Conservation (phyloP, 768 basidiomycete genomes). For the Termitomyces sp. region DNA sequence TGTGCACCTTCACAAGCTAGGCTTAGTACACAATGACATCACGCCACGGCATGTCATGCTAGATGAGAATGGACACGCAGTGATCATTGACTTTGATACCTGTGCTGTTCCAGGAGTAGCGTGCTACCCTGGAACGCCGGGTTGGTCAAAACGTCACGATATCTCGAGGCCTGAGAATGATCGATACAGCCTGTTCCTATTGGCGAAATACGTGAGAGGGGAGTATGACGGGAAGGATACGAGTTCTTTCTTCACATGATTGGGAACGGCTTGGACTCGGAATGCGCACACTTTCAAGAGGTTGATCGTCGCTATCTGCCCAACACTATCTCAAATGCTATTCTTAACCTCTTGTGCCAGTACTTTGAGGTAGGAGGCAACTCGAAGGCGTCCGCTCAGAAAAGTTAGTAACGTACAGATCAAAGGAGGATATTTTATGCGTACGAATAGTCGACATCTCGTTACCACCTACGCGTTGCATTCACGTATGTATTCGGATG, state of each 20-base stretch:
- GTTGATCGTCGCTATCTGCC: background rate
- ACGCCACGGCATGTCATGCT: constrained; percentile 10
- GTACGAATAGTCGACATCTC: background rate
- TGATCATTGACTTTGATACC: constrained; percentile 10
- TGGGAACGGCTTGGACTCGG: background rate
- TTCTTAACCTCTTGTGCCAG: background rate
- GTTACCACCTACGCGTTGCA: background rate
- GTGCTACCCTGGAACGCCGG: constrained; percentile 12
- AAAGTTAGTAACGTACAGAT: background rate
- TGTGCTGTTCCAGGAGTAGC: constrained; percentile 7
- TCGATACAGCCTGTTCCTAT: constrained; percentile 8
- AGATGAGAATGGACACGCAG: constrained; percentile 7
- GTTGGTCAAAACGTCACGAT: constrained; percentile 8
- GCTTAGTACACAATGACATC: constrained; percentile 9
- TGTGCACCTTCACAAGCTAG: constrained; percentile 8
- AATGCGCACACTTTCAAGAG: background rate
- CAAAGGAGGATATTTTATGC: background rate
- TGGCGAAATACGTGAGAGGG: constrained; percentile 9
- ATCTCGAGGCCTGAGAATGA: constrained; percentile 9
- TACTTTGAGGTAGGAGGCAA: background rate
- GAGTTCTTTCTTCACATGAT: background rate
- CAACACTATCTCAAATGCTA: background rate
- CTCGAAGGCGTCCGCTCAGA: background rate
- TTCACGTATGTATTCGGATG: no score
- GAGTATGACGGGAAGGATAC: constrained; percentile 10